Evolutionary conservation across 2,329 filamentous ascomycete species (phyloP).

Genomic region (Aspergillus uvarum): DNA sequence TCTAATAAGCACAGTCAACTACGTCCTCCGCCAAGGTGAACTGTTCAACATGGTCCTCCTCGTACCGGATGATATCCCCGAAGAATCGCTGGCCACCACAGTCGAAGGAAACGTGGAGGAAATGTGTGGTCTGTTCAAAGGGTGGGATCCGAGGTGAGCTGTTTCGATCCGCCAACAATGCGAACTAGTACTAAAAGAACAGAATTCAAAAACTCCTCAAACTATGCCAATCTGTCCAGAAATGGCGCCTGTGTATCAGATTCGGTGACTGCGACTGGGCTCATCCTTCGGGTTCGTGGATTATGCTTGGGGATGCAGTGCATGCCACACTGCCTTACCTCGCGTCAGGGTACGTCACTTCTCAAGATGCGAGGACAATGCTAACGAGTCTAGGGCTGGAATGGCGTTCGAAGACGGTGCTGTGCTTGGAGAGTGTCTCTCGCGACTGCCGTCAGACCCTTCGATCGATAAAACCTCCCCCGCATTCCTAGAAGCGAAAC

Average conservation of each 20-base stretch:
- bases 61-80: constrained; percentile 62
- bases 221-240: constrained; percentile 59
- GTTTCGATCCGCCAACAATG: neutral
- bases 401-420: constrained; percentile 63
- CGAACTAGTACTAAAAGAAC: neutral
- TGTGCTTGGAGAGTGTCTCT: constrained; percentile 57
- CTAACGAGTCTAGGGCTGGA: constrained; percentile 47
- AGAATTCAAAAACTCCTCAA: constrained; percentile 56
- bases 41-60: constrained; percentile 56
- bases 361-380: neutral
- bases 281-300: constrained; percentile 56
- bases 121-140: constrained; percentile 54
- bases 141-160: constrained; percentile 55
- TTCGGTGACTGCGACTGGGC: constrained; percentile 58
- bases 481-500: constrained; percentile 34
- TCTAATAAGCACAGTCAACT: constrained; percentile 47
- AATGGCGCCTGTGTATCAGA: constrained; percentile 62
- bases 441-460: constrained; percentile 45
- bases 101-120: constrained; percentile 54
- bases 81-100: constrained; percentile 49
- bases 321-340: constrained; percentile 66
- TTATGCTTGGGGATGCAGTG: constrained; percentile 63
- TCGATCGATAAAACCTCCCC: constrained; percentile 21
- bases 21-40: constrained; percentile 57
- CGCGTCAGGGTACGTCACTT: constrained; percentile 44